Evolutionary conservation across 768 basidiomycete genomes (phyloP), one percentile per base, ranked within the genome.

Genomic region (Chalciporus chontae): DNA sequence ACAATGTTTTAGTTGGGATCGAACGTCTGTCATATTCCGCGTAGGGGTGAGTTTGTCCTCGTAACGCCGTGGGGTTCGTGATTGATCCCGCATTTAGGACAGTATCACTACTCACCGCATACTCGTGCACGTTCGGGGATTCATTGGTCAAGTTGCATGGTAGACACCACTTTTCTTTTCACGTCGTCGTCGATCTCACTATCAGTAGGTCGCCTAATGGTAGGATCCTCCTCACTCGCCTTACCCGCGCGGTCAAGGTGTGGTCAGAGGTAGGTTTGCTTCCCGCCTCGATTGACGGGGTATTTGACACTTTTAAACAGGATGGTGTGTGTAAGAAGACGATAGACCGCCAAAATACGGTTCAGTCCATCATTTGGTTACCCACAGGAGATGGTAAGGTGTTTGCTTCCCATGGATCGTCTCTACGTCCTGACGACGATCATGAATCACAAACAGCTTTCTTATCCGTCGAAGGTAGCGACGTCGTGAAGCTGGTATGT

Each of bases 121-220:
- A 31, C 69, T 79, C 2, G 77, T 76, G 11, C 79, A 79, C 49
- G 75, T 76, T 23, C 69, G 71, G 40, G 78, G 76, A 26, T 81
- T 80, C 61, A 73, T 79, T 52, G 73, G 73, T 31, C 78, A 80
- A 58, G 78, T 80, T 17, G 78, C 77, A 5, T 80, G 78, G 77
- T 77, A 61, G 37, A 17, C 46, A 5, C 32, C 17, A 5, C 32
- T 45, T 38, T 36, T 43, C 36, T 47, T 1, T 17, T 31, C 41
- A 31, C 27, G n/a, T 39, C 47, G 14, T 37, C 24, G 24, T 29
- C n/a, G 6, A 40, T 42, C 55, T 54, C 15, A 60, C 27, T 18
- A 47, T 50, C 26, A 59, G 48, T 41, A 76, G 75, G 77, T 77
- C 77, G 38, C 80, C 78, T 5, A 73, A 66, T 37, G 76, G 79